A percentile compares a stretch with the other conserved stretches of the same genome.
Conservation (phyloP, 352 stramenopile species). For the Aphanomyces euteiches region DNA sequence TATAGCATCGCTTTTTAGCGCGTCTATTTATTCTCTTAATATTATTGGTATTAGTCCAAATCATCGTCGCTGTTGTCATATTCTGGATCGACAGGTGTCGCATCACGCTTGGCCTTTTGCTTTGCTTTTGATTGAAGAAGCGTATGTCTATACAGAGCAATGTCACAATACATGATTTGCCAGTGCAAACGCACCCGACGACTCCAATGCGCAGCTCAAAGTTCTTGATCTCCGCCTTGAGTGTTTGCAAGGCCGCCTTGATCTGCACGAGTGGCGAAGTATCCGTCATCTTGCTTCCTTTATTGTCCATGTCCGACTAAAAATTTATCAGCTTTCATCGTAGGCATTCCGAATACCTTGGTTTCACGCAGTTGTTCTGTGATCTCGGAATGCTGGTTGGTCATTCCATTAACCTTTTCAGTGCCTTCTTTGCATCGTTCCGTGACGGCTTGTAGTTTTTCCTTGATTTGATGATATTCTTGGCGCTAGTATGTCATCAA, state of each 20-base stretch:
- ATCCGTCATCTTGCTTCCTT: constrained; percentile 82
- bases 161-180: not conserved
- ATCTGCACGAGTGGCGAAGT: constrained; percentile 80
- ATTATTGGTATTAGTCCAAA: constrained; percentile 45
- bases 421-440: constrained; percentile 64
- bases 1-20: constrained; percentile 8
- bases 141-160: constrained; percentile 44
- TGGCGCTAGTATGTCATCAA: constrained; percentile 36
- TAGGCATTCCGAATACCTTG: constrained; percentile 37
- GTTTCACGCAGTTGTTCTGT: constrained; percentile 71
- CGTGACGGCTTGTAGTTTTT: constrained; percentile 54
- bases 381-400: constrained; percentile 62
- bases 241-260: constrained; percentile 77
- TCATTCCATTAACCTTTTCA: constrained; percentile 74
- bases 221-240: constrained; percentile 70
- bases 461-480: constrained; percentile 62
- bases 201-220: constrained; percentile 81
- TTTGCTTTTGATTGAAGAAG: constrained; percentile 58
- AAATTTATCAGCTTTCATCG: not conserved
- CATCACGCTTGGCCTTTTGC: constrained; percentile 38
- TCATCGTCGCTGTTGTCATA: constrained; percentile 80
- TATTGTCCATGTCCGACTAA: constrained; percentile 61
- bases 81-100: constrained; percentile 59
- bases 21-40: constrained; percentile 7
- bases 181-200: constrained; percentile 39